phyloP scores from a whole-genome alignment of 306 rosid species.

The Echinosophora koreensis region DNA sequence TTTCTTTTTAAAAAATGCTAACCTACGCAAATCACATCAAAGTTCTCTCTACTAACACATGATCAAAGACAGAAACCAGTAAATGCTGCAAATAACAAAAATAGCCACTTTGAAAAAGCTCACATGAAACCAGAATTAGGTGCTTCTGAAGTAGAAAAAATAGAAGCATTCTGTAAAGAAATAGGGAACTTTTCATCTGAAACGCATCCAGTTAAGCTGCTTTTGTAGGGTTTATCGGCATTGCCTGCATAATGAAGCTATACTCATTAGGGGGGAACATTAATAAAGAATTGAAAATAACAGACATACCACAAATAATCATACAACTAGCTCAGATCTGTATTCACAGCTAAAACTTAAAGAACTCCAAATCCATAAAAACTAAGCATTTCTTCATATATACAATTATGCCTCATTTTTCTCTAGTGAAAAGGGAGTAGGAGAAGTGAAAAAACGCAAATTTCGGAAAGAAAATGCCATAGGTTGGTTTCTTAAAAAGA shows the following conservation, averaged over 20 bases:
- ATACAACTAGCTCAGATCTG: constrained; percentile 10
- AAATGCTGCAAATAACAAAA: constrained; percentile 36
- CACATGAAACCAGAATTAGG: constrained; percentile 56
- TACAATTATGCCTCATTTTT: background rate
- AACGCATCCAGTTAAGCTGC: constrained; percentile 48
- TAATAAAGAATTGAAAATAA: constrained; percentile 3
- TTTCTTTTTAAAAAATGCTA: constrained; percentile 31
- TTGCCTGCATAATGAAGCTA: constrained; percentile 57
- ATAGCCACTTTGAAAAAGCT: constrained; percentile 50
- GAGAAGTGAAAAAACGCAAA: background rate
- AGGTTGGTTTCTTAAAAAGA: constrained; percentile 1
- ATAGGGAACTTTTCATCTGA: constrained; percentile 50
- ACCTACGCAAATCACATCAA: constrained; percentile 18
- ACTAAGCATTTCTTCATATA: background rate
- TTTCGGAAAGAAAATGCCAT: constrained; percentile 22
- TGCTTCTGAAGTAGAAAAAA: constrained; percentile 48
- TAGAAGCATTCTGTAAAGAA: constrained; percentile 49
- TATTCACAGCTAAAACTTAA: background rate
- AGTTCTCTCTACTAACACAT: constrained; percentile 32
- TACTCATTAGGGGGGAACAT: constrained; percentile 25
- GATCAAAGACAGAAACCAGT: constrained; percentile 38
- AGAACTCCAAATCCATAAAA: background rate
- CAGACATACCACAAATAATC: background rate
- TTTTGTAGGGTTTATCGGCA: constrained; percentile 49
- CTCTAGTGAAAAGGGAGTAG: background rate